Percentiles rank a stretch among this genome's conserved stretches.
phyloP scores from a whole-genome alignment of 768 basidiomycete genomes.

The Butyriboletus loyo region DNA sequence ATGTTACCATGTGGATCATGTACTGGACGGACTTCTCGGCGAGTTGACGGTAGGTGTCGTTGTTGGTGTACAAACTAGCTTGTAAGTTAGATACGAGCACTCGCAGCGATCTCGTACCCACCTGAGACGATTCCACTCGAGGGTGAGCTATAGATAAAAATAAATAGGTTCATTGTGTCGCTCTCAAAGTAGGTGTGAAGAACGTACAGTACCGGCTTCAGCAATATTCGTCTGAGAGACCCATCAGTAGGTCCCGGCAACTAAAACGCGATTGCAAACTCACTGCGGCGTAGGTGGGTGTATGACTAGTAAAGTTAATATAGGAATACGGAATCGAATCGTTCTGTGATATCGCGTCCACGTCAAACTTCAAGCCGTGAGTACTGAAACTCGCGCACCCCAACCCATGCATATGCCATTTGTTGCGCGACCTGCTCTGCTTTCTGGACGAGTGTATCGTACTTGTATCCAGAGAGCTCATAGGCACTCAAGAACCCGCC shows the following conservation, averaged over 20 bases:
- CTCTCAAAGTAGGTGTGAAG: background rate
- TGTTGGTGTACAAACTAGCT: constrained; percentile 46
- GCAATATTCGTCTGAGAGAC: constrained; percentile 43
- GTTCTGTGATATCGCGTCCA: constrained; percentile 20
- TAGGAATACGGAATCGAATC: constrained; percentile 37
- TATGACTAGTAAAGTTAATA: constrained; percentile 38
- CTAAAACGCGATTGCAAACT: constrained; percentile 9
- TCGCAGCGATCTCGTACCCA: background rate
- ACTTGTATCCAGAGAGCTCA: constrained; percentile 56
- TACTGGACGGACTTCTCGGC: constrained; percentile 51
- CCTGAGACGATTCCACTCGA: constrained; percentile 59
- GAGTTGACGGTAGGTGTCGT: constrained; percentile 56
- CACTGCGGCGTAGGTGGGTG: constrained; percentile 31
- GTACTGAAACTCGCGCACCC: constrained; percentile 35
- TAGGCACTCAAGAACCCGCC: constrained; percentile 67
- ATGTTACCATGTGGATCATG: constrained; percentile 43
- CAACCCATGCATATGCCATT: constrained; percentile 58
- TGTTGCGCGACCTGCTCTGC: constrained; percentile 64
- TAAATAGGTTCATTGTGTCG: background rate
- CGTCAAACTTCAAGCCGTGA: background rate
- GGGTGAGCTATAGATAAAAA: constrained; percentile 39
- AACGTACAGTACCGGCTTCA: constrained; percentile 43
- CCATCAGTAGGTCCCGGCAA: background rate
- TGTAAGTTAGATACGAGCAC: background rate
- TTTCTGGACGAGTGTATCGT: constrained; percentile 53